Base-by-base conservation (phyloP, 176 grass and related monocot species). In the Phoenix roebelenii region DNA sequence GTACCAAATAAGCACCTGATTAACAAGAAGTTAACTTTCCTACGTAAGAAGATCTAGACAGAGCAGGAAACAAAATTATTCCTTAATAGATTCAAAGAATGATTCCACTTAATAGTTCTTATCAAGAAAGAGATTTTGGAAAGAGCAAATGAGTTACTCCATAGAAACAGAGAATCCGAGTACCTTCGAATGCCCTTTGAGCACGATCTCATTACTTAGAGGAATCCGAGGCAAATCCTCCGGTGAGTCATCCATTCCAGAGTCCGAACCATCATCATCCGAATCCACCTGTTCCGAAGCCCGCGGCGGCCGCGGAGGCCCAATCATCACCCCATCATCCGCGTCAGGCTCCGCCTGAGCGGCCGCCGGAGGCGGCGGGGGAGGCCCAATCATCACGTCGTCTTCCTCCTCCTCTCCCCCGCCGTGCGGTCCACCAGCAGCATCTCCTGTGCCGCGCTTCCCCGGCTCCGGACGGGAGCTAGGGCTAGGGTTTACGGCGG, bases 141-240 rank as follows among this genome's bases (percentile, higher is more conserved):
- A 44, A 23, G 24, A 35, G 35, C 1, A 16, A 59, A 73, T 20
- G 4, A 44, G 4, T 15, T 9, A 51, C 17, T 16, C 1, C 16
- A 10, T 56, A 17, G 0, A 25, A 20, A 51, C 50, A 26, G 49
- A 16, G 25, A 22, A 65, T 25, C 4, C 54, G 4, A 16, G 52
- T 85, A 96, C 92, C 87, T 90, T 96, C 16, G 72, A 90, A 51
- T 96, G 92, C 51, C 92, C 87, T 63, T 73, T 71, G 17, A 96
- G 76, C 58, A 96, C 86, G 61, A 96, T 82, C 65, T 96, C 92
- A 60, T 96, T 90, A 69, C 77, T 96, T 53, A 88, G 75, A 63
- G 92, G 92, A 71, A 96, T 96, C 58, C 71, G 63, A 60, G 67
- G 73, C 25, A 79, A 77, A 48, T 57, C 63, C 16, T 87, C 80